Percentiles rank a stretch among this genome's conserved stretches.
phyloP scores from a whole-genome alignment of 2,329 filamentous ascomycete genomes.

The Capronia americana region DNA sequence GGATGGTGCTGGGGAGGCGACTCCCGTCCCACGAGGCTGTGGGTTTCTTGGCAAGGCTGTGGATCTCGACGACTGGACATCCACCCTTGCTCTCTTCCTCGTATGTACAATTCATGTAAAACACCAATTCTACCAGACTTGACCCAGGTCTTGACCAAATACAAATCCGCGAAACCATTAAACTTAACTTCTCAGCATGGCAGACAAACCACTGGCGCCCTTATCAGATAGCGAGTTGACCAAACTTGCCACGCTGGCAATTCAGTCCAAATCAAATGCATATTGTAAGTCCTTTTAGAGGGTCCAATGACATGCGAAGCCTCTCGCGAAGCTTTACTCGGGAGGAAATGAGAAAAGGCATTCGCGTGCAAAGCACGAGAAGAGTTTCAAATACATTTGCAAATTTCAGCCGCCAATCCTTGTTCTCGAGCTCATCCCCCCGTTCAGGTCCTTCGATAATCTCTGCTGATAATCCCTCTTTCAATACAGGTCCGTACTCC shows the following conservation, averaged over 20 bases:
- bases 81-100: neutral
- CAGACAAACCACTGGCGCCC: conserved; percentile 7
- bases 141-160: neutral
- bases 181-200: neutral
- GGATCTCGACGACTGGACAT: neutral
- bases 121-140: neutral
- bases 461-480: neutral
- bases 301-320: neutral
- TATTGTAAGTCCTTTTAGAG: conserved; percentile 70
- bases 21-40: conserved; percentile 16
- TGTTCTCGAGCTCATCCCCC: neutral
- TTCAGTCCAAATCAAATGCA: conserved; percentile 75
- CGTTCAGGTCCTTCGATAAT: neutral
- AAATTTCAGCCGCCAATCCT: neutral
- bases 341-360: neutral
- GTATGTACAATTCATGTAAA: conserved; percentile 6
- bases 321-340: neutral
- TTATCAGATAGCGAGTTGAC: conserved; percentile 35
- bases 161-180: neutral
- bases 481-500: conserved; percentile 73
- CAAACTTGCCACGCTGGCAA: conserved; percentile 55
- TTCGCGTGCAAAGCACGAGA: neutral
- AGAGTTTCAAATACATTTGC: neutral
- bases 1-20: conserved; percentile 5
- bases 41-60: conserved; percentile 27